Evolutionary conservation across 1,139 yeast species (phyloP), one percentile per base, ranked within the genome.

Genomic region (Nematodospora anomalae): DNA sequence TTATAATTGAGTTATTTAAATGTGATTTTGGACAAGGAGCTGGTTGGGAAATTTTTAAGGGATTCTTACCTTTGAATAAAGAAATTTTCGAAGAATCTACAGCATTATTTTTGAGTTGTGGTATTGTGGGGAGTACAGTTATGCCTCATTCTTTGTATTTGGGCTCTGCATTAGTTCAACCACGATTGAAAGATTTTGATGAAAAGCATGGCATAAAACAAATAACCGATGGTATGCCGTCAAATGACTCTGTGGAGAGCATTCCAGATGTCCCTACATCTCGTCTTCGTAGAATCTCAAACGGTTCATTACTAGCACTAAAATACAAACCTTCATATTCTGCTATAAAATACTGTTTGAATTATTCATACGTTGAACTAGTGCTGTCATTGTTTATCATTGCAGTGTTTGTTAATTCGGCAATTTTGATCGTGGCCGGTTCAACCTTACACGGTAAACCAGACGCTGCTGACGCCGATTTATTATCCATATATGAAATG

Each of bases 81-180:
- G 63, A 61, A 41, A 76, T 81, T 2, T 74, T 81, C 32, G 56
- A 62, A 32, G 76, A 76, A 45, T 74, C 71, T 33, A 78, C 77
- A 51, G 86, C 86, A 0, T 60, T 80, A 26, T 83, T 82, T 50
- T 62, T 83, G 41, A 74, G 83, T 45, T 69, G 86, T 54, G 92
- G 88, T 6, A 83, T 83, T 40, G 76, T 83, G 13, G 94, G 94
- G 23, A 85, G 89, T 32, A 83, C 92, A 0, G 90, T 83, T 6
- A 84, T 84, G 94, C 92, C 94, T 2, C 92, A 83, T 52, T 81
- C 89, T 0, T 66, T 84, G 39, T 83, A 76, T 49, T 64, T 84
- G 38, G 92, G 92, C 1, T 81, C 89, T 0, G 86, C 87, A 4
- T 70, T 84, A 36, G 92, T 83, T 3, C 89, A 83, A 51, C 80